These are phyloP conservation scores for Amphibolis antarctica DNA, from an alignment of 106 monocot species.

Conservation along the genomic window DNA sequence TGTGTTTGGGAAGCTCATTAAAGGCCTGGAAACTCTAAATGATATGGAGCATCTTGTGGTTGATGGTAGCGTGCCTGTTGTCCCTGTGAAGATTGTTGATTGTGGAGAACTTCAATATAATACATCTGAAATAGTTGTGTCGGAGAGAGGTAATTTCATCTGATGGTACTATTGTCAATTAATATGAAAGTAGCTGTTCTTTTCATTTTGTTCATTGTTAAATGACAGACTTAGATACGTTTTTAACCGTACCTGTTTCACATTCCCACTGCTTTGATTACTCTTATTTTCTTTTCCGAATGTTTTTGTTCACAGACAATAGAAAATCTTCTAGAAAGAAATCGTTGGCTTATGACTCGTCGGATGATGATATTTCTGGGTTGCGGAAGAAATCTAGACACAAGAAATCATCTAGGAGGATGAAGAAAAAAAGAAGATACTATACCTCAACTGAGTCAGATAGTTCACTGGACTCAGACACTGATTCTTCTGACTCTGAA, in stretches of 20 bases:
- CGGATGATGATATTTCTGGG: conserved; percentile 36
- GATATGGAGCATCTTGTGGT: conserved; percentile 74
- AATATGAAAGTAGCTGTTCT: neutral
- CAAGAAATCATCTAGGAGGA: conserved; percentile 56
- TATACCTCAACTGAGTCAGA: conserved; percentile 33
- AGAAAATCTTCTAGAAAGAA: conserved; percentile 54
- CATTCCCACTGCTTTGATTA: too few relatives aligned
- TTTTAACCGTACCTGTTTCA: neutral
- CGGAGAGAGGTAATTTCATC: conserved; percentile 26
- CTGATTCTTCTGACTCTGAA: conserved; percentile 44
- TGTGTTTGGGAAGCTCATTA: conserved; percentile 92
- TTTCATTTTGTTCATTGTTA: neutral
- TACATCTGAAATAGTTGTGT: conserved; percentile 3
- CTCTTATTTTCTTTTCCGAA: conserved; percentile 4
- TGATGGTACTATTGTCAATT: too few relatives aligned
- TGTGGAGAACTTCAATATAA: conserved; percentile 64
- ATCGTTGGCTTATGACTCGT: conserved; percentile 18
- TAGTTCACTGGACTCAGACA: conserved; percentile 52
- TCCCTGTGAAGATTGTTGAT: conserved; percentile 67
- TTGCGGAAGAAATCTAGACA: conserved; percentile 23
- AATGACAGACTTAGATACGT: neutral
- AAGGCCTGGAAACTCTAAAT: conserved; percentile 60
- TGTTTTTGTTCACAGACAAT: conserved; percentile 42
- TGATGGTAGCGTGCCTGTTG: conserved; percentile 42
- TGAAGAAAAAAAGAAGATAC: conserved; percentile 62